Percentiles rank a stretch among this genome's conserved stretches.
phyloP scores from a whole-genome alignment of 169 alveolate genomes.

The Babesia microti region DNA sequence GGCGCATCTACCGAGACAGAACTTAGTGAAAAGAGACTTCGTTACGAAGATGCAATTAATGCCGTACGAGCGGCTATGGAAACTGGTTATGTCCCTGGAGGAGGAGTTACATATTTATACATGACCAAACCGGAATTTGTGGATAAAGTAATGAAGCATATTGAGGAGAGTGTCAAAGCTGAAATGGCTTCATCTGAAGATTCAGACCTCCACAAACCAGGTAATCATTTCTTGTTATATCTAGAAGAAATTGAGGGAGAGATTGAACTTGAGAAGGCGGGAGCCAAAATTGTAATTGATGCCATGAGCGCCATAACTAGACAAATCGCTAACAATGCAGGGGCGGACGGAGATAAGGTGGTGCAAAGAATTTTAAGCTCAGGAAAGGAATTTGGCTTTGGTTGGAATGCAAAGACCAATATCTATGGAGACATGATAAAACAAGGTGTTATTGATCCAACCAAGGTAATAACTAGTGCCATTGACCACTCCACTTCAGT shows the following conservation, averaged over 20 bases:
- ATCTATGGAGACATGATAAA: conserved; percentile 74
- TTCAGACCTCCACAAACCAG: conserved; percentile 10
- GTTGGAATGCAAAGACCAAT: conserved; percentile 75
- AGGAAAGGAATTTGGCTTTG: conserved; percentile 71
- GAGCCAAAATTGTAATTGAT: conserved; percentile 69
- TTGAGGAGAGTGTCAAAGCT: conserved; percentile 52
- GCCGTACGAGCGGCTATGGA: conserved; percentile 79
- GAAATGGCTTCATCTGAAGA: conserved; percentile 34
- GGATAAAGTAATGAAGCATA: conserved; percentile 45
- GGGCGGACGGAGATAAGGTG: conserved; percentile 67
- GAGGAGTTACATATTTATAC: conserved; percentile 75
- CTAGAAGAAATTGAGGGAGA: conserved; percentile 70
- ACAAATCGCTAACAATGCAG: conserved; percentile 75
- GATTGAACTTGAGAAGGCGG: conserved; percentile 71
- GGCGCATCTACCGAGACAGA: conserved; percentile 81
- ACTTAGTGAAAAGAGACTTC: conserved; percentile 67
- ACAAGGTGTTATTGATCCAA: conserved; percentile 77
- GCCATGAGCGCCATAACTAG: conserved; percentile 67
- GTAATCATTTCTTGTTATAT: neutral
- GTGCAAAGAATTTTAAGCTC: conserved; percentile 64
- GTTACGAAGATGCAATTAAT: conserved; percentile 74
- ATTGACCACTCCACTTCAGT: conserved; percentile 72
- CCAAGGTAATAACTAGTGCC: conserved; percentile 73
- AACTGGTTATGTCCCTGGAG: conserved; percentile 80
- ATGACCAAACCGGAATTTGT: conserved; percentile 57